These are phyloP conservation scores for Cyberlindnera mycetangii DNA, from an alignment of 805 yeast genomes.

Conservation along the genomic window DNA sequence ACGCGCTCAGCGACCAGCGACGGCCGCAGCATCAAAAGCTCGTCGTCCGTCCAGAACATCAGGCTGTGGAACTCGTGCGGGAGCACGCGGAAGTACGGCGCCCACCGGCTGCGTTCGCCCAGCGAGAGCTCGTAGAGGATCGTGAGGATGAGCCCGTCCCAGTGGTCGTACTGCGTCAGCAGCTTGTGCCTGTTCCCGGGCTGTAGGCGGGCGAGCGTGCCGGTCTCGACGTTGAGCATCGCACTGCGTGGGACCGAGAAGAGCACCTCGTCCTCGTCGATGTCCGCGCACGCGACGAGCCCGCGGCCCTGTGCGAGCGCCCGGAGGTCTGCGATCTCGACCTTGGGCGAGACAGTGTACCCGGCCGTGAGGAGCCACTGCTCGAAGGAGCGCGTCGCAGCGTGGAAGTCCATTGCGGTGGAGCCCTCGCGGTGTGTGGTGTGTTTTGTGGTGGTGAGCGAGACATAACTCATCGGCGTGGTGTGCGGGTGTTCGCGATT, in stretches of 20 bases:
- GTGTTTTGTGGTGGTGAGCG: constrained; percentile 18
- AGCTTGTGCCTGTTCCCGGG: constrained; percentile 33
- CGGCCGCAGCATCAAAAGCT: constrained; percentile 57
- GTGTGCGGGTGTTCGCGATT: neutral
- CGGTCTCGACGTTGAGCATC: constrained; percentile 58
- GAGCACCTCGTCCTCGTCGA: constrained; percentile 57
- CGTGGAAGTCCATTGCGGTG: constrained; percentile 20
- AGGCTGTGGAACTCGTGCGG: constrained; percentile 65
- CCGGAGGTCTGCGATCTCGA: constrained; percentile 61
- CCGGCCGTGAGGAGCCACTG: constrained; percentile 45
- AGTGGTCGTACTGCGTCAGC: constrained; percentile 49
- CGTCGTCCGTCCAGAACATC: constrained; percentile 75
- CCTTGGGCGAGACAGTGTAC: constrained; percentile 50
- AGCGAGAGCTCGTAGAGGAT: constrained; percentile 58
- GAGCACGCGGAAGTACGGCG: constrained; percentile 64
- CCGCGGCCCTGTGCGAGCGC: constrained; percentile 71
- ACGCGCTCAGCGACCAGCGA: constrained; percentile 67
- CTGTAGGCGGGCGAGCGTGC: constrained; percentile 37
- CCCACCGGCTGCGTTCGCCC: constrained; percentile 56
- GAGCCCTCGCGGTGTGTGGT: constrained; percentile 3
- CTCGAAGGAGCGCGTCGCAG: constrained; percentile 38
- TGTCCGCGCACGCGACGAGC: constrained; percentile 59
- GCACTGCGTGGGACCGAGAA: constrained; percentile 65
- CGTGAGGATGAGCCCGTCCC: constrained; percentile 76
- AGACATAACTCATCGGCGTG: no score